phyloP scores from a whole-genome alignment of 1,284 basidiomycete genomes.

The Ceratobasidium sp. region DNA sequence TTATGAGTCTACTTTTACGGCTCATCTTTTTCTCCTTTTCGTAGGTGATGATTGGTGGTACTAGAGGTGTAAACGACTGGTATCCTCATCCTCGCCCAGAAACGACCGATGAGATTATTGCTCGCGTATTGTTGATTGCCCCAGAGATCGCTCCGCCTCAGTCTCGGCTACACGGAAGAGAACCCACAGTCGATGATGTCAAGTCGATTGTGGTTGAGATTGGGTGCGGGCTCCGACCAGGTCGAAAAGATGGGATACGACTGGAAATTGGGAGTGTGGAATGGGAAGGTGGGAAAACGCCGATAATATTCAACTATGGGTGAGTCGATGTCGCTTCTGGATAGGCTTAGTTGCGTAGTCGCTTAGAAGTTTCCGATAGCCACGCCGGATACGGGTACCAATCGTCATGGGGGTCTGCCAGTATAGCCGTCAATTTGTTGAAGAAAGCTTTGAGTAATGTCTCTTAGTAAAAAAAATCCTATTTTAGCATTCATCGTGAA shows the following conservation, averaged over 20 bases:
- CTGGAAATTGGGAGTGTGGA: conserved; percentile 60
- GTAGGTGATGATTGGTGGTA: conserved; percentile 78
- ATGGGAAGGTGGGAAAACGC: conserved; percentile 52
- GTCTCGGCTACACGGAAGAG: conserved; percentile 57
- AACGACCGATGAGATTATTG: conserved; percentile 69
- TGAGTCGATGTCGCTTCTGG: too few relatives aligned
- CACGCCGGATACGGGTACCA: conserved; percentile 77
- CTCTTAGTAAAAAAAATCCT: neutral
- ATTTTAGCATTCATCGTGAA: too few relatives aligned
- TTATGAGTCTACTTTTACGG: neutral
- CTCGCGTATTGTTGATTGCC: conserved; percentile 68
- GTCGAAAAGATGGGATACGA: conserved; percentile 64
- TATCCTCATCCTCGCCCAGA: conserved; percentile 66
- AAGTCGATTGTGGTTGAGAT: conserved; percentile 72
- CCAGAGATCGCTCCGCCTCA: conserved; percentile 77
- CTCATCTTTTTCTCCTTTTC: too few relatives aligned
- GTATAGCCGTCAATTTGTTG: conserved; percentile 70
- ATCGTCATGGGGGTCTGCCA: conserved; percentile 78
- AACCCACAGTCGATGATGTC: conserved; percentile 74
- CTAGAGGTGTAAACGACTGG: conserved; percentile 77
- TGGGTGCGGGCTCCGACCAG: conserved; percentile 70
- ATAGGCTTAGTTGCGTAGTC: too few relatives aligned
- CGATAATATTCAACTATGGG: conserved; percentile 67
- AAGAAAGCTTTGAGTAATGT: conserved; percentile 47
- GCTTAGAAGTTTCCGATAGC: conserved; percentile 55